phyloP scores from a whole-genome alignment of 1,284 basidiomycete species.

The Phaffia rhodozyma region DNA sequence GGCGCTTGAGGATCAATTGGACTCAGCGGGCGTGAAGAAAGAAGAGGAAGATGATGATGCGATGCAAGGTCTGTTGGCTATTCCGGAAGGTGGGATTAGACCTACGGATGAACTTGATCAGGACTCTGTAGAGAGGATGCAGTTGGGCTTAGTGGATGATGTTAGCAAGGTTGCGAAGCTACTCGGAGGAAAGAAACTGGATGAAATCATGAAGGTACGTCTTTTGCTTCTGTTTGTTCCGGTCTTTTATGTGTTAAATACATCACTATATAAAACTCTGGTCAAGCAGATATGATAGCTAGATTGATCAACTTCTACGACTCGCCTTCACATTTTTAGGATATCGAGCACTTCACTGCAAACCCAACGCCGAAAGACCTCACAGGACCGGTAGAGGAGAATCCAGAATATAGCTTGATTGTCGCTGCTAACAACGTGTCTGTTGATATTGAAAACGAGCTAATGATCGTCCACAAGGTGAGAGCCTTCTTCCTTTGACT shows the following conservation, averaged over 20 bases:
- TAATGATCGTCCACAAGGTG: conserved; percentile 90
- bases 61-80: conserved; percentile 39
- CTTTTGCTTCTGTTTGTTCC: background rate
- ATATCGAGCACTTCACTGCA: conserved; percentile 71
- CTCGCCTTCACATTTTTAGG: conserved; percentile 40
- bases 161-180: conserved; percentile 78
- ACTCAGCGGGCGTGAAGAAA: conserved; percentile 23
- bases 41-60: conserved; percentile 33
- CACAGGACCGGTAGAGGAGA: conserved; percentile 69
- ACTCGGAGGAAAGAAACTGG: conserved; percentile 71
- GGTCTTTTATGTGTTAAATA: background rate
- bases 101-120: conserved; percentile 88
- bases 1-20: conserved; percentile 26
- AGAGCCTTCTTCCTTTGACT: conserved; percentile 19
- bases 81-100: conserved; percentile 76
- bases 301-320: background rate
- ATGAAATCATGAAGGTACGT: conserved; percentile 65
- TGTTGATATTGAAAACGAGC: conserved; percentile 97
- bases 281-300: background rate
- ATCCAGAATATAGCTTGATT: conserved; percentile 92
- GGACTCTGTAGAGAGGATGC: conserved; percentile 85
- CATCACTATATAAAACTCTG: background rate
- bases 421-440: conserved; percentile 96
- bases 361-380: conserved; percentile 65
- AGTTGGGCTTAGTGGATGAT: conserved; percentile 67